Percentiles rank a stretch among this genome's conserved stretches.
These are phyloP conservation scores for Trichophyton verrucosum DNA, from an alignment of 2,329 filamentous ascomycete species.

Conservation along the genomic window DNA sequence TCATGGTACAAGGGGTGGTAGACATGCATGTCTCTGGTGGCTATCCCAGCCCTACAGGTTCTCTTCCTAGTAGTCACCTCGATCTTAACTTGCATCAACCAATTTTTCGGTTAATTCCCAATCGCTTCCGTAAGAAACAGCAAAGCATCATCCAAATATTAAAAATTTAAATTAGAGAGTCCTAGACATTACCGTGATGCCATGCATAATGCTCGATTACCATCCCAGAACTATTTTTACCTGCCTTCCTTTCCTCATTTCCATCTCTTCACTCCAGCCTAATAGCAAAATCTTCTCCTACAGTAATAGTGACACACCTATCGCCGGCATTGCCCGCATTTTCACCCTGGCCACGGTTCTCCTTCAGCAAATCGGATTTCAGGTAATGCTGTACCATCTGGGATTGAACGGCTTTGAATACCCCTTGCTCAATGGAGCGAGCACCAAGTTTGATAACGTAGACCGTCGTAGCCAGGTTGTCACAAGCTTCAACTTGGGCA, in stretches of 20 bases:
- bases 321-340: not conserved
- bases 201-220: not conserved
- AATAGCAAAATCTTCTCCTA: not conserved
- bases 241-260: not conserved
- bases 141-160: not conserved
- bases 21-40: not conserved
- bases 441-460: slow-evolving; percentile 8
- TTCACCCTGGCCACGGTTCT: not conserved
- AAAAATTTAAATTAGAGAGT: not conserved
- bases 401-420: slow-evolving; percentile 7
- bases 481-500: slow-evolving; percentile 1
- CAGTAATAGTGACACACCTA: not conserved
- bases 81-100: not conserved
- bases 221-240: not conserved
- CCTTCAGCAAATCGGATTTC: not conserved
- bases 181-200: not conserved
- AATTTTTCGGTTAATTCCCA: not conserved
- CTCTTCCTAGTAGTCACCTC: not conserved
- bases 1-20: not conserved
- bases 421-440: slow-evolving; percentile 8
- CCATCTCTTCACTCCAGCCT: not conserved
- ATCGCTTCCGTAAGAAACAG: not conserved
- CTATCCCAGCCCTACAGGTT: not conserved
- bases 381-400: slow-evolving; percentile 7
- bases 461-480: not conserved